A percentile compares a stretch with the other conserved stretches of the same genome.
These are phyloP conservation scores for Cryptosporidium baileyi DNA, from an alignment of 169 alveolate species.

Conservation along the genomic window DNA sequence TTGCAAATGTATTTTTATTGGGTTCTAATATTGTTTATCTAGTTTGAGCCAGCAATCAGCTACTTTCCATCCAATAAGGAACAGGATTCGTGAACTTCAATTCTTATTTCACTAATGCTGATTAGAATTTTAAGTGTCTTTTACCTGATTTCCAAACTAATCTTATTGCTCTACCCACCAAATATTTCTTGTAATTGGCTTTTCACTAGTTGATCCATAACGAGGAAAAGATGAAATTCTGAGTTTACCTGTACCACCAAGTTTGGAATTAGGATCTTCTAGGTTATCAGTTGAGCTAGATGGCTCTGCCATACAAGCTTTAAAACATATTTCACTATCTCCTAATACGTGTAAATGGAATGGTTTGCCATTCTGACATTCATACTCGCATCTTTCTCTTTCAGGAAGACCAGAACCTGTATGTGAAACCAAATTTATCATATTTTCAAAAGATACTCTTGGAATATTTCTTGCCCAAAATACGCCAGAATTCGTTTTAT, in stretches of 20 bases:
- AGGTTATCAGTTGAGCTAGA: not conserved
- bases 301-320: conserved; percentile 24
- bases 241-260: not conserved
- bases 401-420: conserved; percentile 6
- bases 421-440: conserved; percentile 56
- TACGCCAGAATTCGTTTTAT: conserved; percentile 21
- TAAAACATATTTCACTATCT: conserved; percentile 18
- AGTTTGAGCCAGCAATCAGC: too few relatives aligned
- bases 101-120: too few relatives aligned
- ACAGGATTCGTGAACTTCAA: too few relatives aligned
- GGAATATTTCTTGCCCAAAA: conserved; percentile 65
- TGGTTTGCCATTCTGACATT: conserved; percentile 25
- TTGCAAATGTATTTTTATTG: too few relatives aligned
- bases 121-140: too few relatives aligned
- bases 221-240: not conserved
- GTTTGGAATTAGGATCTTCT: not conserved
- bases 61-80: too few relatives aligned
- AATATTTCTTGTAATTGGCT: not conserved
- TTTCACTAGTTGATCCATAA: conserved; percentile 10
- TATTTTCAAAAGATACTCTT: conserved; percentile 40
- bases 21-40: too few relatives aligned
- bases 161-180: conserved; percentile 68
- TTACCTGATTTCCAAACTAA: too few relatives aligned
- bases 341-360: conserved; percentile 1
- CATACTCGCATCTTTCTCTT: conserved; percentile 38